These are phyloP conservation scores for Cupressus sempervirens DNA, from an alignment of 75 land plant species.

Conservation along the genomic window DNA sequence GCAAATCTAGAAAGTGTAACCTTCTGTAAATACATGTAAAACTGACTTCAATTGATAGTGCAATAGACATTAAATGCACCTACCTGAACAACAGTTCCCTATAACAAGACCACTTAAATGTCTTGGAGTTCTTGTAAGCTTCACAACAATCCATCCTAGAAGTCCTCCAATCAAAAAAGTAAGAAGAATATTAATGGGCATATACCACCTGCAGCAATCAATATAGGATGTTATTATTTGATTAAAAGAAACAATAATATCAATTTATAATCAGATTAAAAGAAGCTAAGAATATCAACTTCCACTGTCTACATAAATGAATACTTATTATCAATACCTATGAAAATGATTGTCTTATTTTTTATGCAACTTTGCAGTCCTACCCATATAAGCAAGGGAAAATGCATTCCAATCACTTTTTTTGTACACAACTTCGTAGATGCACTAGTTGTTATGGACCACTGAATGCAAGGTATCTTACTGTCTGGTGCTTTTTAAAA, in stretches of 20 bases:
- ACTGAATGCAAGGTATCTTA: not conserved
- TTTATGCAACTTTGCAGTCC: too few relatives aligned
- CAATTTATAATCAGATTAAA: not conserved
- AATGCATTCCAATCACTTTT: not conserved
- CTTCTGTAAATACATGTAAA: not conserved
- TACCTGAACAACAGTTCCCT: slow-evolving; percentile 74
- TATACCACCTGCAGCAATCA: slow-evolving; percentile 57
- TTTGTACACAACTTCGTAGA: not conserved
- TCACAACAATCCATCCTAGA: slow-evolving; percentile 53
- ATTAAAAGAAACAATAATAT: not conserved
- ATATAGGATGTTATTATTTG: not conserved
- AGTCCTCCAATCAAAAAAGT: slow-evolving; percentile 55
- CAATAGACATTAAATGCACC: slow-evolving; percentile 8
- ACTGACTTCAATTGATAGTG: not conserved
- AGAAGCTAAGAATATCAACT: not conserved
- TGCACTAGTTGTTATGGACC: not conserved
- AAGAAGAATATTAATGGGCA: slow-evolving; percentile 69
- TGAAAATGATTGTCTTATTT: too few relatives aligned
- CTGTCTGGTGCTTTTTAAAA: not conserved
- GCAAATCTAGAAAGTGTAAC: not conserved
- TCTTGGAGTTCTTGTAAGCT: slow-evolving; percentile 46
- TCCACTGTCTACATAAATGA: not conserved
- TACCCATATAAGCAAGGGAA: too few relatives aligned
- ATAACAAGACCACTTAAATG: slow-evolving; percentile 50
- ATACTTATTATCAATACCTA: not conserved